Evolutionary conservation across 139 green algal species (phyloP).

Genomic region (Chlorella sp.): DNA sequence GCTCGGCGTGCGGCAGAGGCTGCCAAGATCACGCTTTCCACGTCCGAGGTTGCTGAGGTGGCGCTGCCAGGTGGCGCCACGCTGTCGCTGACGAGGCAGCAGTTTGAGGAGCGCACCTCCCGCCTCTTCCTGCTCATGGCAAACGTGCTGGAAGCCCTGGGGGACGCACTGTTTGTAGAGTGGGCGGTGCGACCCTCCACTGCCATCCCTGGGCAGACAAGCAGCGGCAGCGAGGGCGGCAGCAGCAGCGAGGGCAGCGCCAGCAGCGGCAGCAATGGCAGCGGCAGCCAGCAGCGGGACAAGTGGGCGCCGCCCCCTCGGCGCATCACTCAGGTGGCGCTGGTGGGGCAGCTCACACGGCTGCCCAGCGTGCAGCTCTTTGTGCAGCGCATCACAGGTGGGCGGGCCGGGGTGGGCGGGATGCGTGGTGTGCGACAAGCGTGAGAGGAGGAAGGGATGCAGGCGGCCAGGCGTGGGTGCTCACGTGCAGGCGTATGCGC

Average conservation of each 20-base stretch:
- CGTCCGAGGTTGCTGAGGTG: not conserved
- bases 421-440: slow-evolving; percentile 26
- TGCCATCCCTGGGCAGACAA: slow-evolving; percentile 18
- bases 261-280: not conserved
- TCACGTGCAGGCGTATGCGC: not conserved
- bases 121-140: slow-evolving; percentile 45
- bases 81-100: slow-evolving; percentile 15
- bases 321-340: slow-evolving; percentile 66
- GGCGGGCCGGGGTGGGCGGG: slow-evolving; percentile 30
- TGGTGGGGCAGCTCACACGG: slow-evolving; percentile 78
- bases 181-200: slow-evolving; percentile 36
- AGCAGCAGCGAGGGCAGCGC: slow-evolving; percentile 14
- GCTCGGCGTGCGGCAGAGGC: slow-evolving; percentile 30
- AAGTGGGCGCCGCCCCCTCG: slow-evolving; percentile 67
- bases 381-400: slow-evolving; percentile 61
- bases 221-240: not conserved
- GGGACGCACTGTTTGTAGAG: slow-evolving; percentile 40
- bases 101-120: slow-evolving; percentile 25
- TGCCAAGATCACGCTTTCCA: slow-evolving; percentile 29
- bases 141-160: slow-evolving; percentile 36
- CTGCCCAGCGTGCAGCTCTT: slow-evolving; percentile 66
- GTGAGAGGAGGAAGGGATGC: not conserved
- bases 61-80: slow-evolving; percentile 4
- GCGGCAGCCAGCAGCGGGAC: slow-evolving; percentile 4
- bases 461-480: not conserved